phyloP scores from a whole-genome alignment of 192 early-diverging fungal genomes.

The Haplosporangium gracile region DNA sequence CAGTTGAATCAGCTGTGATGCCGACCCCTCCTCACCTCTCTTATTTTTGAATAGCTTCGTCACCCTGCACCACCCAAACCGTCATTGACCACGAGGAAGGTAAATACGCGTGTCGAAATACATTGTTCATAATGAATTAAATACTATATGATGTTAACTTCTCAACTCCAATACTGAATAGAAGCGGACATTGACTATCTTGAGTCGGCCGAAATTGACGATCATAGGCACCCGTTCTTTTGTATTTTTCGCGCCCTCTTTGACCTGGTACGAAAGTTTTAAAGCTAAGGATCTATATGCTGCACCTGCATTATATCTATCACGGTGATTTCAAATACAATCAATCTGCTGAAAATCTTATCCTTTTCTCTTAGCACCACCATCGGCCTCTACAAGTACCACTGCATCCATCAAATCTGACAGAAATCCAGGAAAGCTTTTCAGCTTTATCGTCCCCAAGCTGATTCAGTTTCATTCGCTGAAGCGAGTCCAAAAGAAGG shows the following conservation, averaged over 20 bases:
- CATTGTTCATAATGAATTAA: background rate
- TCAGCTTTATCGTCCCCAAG: background rate
- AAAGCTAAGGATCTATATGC: background rate
- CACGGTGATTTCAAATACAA: background rate
- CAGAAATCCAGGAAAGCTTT: slow-evolving; percentile 7
- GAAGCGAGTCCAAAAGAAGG: slow-evolving; percentile 16
- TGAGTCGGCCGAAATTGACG: background rate
- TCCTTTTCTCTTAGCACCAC: background rate
- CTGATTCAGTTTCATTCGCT: background rate
- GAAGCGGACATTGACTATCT: background rate
- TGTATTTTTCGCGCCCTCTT: background rate
- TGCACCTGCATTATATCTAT: background rate
- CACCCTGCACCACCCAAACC: background rate
- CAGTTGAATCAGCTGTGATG: background rate
- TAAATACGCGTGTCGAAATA: background rate
- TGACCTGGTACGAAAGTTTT: slow-evolving; percentile 2
- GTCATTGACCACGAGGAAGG: background rate
- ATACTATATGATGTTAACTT: background rate
- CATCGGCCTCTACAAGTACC: slow-evolving; percentile 8
- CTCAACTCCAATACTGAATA: background rate
- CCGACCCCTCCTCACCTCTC: background rate
- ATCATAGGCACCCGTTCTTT: background rate
- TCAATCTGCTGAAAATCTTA: background rate
- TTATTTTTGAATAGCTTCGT: background rate
- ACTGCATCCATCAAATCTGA: slow-evolving; percentile 3